A percentile compares a stretch with the other conserved stretches of the same genome.
phyloP scores from a whole-genome alignment of 164 flowering plant species.

The Tetracentron sinense region DNA sequence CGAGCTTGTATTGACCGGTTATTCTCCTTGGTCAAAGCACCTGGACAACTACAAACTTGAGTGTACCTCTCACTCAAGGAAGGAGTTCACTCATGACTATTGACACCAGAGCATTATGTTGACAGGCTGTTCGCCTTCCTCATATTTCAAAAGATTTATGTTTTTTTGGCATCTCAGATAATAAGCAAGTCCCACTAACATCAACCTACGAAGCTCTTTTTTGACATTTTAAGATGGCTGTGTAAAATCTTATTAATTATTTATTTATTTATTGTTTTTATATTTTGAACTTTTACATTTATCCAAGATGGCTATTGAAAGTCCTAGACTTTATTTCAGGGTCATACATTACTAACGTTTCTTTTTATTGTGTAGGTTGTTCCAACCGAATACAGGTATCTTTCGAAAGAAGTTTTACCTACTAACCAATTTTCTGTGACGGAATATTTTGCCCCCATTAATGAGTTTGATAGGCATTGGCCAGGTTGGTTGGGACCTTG shows the following conservation, averaged over 20 bases:
- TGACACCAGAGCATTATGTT: no score
- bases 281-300: no score
- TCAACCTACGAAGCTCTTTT: neutral
- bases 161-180: no score
- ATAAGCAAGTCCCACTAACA: no score
- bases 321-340: neutral
- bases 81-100: neutral
- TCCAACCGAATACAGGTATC: constrained; percentile 87
- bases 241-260: no score
- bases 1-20: neutral
- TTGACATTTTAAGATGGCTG: neutral
- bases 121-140: no score
- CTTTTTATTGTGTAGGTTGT: constrained; percentile 51
- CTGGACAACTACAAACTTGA: neutral
- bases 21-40: neutral
- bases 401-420: constrained; percentile 82
- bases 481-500: constrained; percentile 64
- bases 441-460: constrained; percentile 80
- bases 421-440: constrained; percentile 98
- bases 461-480: constrained; percentile 70
- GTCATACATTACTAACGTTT: neutral
- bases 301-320: no score
- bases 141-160: no score
- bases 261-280: no score
- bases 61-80: neutral